phyloP scores from a whole-genome alignment of 257 asterid species.

The Cinchona pubescens region DNA sequence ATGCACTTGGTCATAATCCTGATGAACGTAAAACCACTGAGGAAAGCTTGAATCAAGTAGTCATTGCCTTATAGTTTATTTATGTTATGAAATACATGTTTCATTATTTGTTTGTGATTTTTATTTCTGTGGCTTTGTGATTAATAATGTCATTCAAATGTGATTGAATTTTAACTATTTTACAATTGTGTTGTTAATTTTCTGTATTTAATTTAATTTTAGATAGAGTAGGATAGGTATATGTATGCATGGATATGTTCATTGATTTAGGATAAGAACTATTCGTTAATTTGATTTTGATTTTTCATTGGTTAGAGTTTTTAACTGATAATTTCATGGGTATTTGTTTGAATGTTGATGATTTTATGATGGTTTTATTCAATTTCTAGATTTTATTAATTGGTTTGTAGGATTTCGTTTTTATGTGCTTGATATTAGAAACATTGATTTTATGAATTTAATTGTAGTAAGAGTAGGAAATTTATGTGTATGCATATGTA shows the following conservation, averaged over 20 bases:
- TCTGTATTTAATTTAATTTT: not conserved
- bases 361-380: too few species aligned
- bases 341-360: too few species aligned
- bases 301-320: too few species aligned
- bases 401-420: not conserved
- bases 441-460: not conserved
- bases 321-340: too few species aligned
- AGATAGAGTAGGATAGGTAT: not conserved
- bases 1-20: constrained; percentile 82
- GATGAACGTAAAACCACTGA: constrained; percentile 88
- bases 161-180: not conserved
- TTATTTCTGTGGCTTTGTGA: not conserved
- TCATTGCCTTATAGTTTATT: not conserved
- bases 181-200: not conserved
- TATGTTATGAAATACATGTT: not conserved
- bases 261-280: too few species aligned
- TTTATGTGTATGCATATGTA: not conserved
- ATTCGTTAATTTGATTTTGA: too few species aligned
- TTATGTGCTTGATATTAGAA: not conserved
- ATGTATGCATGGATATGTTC: too few species aligned
- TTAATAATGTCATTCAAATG: not conserved
- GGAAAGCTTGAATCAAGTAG: constrained; percentile 84
- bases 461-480: too few species aligned
- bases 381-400: too few species aligned
- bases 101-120: not conserved